Conservation (phyloP, 495 filamentous ascomycete species). For the Penicillium subrubescens region DNA sequence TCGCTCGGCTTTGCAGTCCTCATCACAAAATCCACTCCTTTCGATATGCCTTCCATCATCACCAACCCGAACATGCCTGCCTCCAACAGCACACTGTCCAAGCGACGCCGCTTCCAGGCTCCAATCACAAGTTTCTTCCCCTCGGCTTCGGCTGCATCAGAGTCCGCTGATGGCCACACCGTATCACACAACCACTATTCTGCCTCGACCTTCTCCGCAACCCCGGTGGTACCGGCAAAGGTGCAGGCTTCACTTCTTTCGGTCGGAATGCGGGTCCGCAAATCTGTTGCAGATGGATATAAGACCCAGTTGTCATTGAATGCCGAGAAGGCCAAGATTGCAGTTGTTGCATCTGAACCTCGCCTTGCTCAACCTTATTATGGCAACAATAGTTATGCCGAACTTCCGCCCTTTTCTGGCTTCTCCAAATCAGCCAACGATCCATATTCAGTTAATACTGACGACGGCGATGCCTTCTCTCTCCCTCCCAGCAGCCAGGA, state of each 20-base stretch:
- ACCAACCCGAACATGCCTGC: slow-evolving; percentile 14
- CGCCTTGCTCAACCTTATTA: slow-evolving; percentile 12
- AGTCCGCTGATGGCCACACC: slow-evolving; percentile 16
- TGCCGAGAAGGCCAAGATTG: slow-evolving; percentile 28
- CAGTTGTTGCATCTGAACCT: slow-evolving; percentile 23
- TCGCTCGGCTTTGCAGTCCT: not conserved
- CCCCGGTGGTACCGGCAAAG: slow-evolving; percentile 55
- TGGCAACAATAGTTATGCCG: slow-evolving; percentile 38
- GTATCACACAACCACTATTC: slow-evolving; percentile 47
- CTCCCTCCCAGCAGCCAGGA: slow-evolving; percentile 51
- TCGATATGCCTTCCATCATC: slow-evolving; percentile 20
- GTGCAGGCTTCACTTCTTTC: slow-evolving; percentile 78
- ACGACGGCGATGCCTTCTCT: slow-evolving; percentile 46
- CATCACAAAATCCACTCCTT: slow-evolving; percentile 5
- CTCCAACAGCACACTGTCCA: slow-evolving; percentile 33
- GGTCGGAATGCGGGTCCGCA: slow-evolving; percentile 92
- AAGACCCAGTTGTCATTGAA: slow-evolving; percentile 59
- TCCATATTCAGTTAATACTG: slow-evolving; percentile 23
- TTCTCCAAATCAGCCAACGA: slow-evolving; percentile 55
- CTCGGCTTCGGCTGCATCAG: slow-evolving; percentile 20
- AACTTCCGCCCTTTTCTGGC: slow-evolving; percentile 77
- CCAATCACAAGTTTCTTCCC: slow-evolving; percentile 50
- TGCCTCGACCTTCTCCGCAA: slow-evolving; percentile 43
- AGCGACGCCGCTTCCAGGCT: slow-evolving; percentile 50
- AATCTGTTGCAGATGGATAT: slow-evolving; percentile 89